Evolutionary conservation across 352 stramenopile species (phyloP), one percentile per base, ranked within the genome.

Genomic region (Aphanomyces astaci): DNA sequence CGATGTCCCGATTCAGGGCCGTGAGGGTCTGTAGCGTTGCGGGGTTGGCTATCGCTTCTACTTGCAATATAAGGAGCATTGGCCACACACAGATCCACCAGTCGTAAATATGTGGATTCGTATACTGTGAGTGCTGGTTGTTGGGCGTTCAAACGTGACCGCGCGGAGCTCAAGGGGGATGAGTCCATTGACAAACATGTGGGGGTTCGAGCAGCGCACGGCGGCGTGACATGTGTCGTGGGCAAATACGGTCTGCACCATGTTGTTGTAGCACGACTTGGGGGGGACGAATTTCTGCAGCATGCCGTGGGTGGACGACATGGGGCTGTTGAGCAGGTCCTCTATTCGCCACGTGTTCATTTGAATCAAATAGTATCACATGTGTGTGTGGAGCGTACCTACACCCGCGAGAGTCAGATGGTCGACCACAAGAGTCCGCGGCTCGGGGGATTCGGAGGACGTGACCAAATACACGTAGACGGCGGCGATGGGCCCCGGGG

Each of bases 181-280:
- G 1, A 74, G 76, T 5, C 60, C 60, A 27, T 92, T 80, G 11
- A 62, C 72, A 0, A 84, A 54, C 19, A 85, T 64, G 59, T 81
- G 75, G 0, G 81, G 72, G 69, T 82, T 88, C n/a, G 89, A 76
- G 56, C 78, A 88, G 62, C 88, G 56, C 22, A 28, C n/a, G 5
- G 56, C 89, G 43, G 80, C 76, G 19, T 72, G 63, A 57, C 78
- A 87, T 40, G 57, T 75, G 32, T 90, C 81, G n/a, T 76, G 73
- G 7, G 81, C 88, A 64, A 87, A 89, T 15, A 88, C 73, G 9
- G 75, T 81, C 64, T 87, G 76, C 32, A 89, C 71, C 62, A 74
- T 72, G 66, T 89, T 82, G 56, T 92, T 89, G 70, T 87, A 90
- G 27, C 81, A 78, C 5, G 84, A 89, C 24, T 84, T 78, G 0